A percentile compares a stretch with the other conserved stretches of the same genome.
phyloP scores from a whole-genome alignment of 75 land plant genomes.

The Pinus albicaulis region DNA sequence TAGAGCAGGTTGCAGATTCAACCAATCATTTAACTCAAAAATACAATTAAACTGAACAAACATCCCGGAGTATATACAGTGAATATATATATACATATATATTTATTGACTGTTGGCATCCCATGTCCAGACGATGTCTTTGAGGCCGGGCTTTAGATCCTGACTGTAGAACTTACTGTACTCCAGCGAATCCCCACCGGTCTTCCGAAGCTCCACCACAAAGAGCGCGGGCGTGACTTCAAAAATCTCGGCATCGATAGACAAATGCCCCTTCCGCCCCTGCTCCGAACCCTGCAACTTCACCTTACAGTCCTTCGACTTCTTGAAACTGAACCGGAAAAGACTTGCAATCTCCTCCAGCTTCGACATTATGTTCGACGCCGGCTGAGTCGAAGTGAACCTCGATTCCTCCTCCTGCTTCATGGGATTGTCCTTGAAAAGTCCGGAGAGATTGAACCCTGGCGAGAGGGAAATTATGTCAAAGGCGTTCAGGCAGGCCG shows the following conservation, averaged over 20 bases:
- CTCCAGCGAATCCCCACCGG: slow-evolving; percentile 35
- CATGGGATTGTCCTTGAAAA: slow-evolving; percentile 20
- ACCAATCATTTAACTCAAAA: no score
- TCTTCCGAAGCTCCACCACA: slow-evolving; percentile 41
- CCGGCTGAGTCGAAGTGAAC: slow-evolving; percentile 30
- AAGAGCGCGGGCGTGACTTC: slow-evolving; percentile 31
- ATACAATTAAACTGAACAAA: no score
- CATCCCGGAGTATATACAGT: no score
- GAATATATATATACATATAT: not conserved
- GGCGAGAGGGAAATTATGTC: slow-evolving; percentile 36
- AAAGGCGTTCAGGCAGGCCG: slow-evolving; percentile 33
- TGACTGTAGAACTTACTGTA: slow-evolving; percentile 21
- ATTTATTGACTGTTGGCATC: slow-evolving; percentile 7
- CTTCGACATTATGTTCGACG: slow-evolving; percentile 27
- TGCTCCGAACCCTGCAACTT: slow-evolving; percentile 21
- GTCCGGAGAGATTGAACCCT: slow-evolving; percentile 35
- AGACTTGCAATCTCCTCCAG: slow-evolving; percentile 28
- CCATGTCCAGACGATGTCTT: slow-evolving; percentile 37
- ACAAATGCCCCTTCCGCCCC: slow-evolving; percentile 25
- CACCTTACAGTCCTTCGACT: slow-evolving; percentile 30
- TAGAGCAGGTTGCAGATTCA: no score
- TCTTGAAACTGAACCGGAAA: slow-evolving; percentile 26
- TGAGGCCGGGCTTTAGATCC: slow-evolving; percentile 25
- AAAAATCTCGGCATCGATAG: slow-evolving; percentile 41
- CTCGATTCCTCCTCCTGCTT: slow-evolving; percentile 22